phyloP scores from a whole-genome alignment of 257 asterid species.

The Solanum tarapatanum region DNA sequence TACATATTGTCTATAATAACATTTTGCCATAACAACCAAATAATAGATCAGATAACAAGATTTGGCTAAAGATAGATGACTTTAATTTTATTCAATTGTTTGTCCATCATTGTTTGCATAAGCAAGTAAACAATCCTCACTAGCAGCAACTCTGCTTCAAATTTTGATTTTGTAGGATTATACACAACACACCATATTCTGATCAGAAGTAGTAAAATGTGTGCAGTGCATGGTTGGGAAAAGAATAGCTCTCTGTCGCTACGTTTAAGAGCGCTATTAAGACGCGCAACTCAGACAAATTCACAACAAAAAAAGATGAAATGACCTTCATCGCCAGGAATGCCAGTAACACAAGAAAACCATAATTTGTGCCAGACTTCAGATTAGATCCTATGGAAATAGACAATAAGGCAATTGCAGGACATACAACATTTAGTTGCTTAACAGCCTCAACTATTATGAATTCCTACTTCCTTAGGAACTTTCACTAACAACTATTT shows the following conservation, averaged over 20 bases:
- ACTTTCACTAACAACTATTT: not conserved
- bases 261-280: not conserved
- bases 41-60: accelerated
- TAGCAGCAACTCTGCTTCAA: not conserved
- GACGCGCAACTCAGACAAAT: not conserved
- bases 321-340: not conserved
- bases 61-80: not conserved
- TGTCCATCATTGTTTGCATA: not conserved
- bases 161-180: no score
- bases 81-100: not conserved
- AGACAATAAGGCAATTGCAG: not conserved
- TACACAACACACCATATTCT: not conserved
- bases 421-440: not conserved
- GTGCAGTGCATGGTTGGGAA: not conserved
- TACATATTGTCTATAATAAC: not conserved
- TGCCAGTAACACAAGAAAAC: not conserved
- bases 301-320: not conserved
- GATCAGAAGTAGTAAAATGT: no score
- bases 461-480: not conserved
- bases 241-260: not conserved
- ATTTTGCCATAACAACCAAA: not conserved
- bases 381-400: not conserved
- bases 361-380: not conserved
- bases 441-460: not conserved
- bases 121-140: not conserved